Evolutionary conservation across 805 yeast genomes (phyloP), one percentile per base, ranked within the genome.

Genomic region (Candida xiaguanensis): DNA sequence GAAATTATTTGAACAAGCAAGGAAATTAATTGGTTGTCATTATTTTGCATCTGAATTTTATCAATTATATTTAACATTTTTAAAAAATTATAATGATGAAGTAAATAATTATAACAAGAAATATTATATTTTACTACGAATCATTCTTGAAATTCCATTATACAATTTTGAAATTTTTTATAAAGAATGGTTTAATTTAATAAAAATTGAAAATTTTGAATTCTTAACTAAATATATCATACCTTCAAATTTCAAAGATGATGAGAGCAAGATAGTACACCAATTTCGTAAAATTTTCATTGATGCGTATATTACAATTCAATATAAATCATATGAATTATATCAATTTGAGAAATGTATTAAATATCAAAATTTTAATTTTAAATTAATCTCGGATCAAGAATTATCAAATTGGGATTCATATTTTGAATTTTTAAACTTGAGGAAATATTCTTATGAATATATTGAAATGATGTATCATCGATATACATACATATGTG

Each of bases 401-500:
- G 85, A 83, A 47, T 51, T 82, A 15, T 73, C 70, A 14, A 65
- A 61, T 8, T 83, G 95, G 79, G 75, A 70, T 38, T 55, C 64
- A 20, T 87, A 82, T 54, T 49, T 84, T 26, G 72, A 71, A 45
- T 76, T 67, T 41, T 59, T 77, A 26, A 87, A 82, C 47, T 49
- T 57, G 39, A 37, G 49, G 37, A 49, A 57, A 16, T 60, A 53
- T 29, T 53, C 63, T 1, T 39, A 38, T 8, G 50, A 46, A 0
- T 53, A 48, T 14, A 45, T 61, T 5, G 51, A 49, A 11, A 63
- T 70, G 11, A 48, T 60, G 0, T 80, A 74, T 44, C 75, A 75
- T 38, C 51, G 86, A 42, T 71, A 78, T 28, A 44, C 78, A 5
- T 59, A 74, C 3, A 47, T 70, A 2, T 64, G 77, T 1, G 70